Base-by-base conservation (phyloP, 805 yeast genomes). In the Ogataea chonburiensis region DNA sequence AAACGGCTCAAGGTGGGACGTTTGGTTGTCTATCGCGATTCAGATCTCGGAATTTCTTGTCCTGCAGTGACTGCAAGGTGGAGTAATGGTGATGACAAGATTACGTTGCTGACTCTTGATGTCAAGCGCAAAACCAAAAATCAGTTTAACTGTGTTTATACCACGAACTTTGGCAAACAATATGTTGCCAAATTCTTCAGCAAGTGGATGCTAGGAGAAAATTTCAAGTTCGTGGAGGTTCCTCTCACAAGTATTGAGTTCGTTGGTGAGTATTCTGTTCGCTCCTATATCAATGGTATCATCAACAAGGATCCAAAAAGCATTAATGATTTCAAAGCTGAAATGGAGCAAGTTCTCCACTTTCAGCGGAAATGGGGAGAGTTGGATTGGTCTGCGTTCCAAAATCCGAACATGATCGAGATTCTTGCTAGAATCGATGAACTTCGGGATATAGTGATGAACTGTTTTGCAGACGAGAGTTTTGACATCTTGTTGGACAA, bases 31-130 rank as follows among this genome's bases (percentile, higher is more conserved):
- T 86, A 65, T 56, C 68, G 76, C 42, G 81, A 79, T 51, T 36
- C 36, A 5, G 32, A 26, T 9, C 56, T 57, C 5, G 53, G 64
- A 5, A 55, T 58, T 11, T 46, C 70, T 1, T 56, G 64, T 31
- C 60, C 74, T 9, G 94, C 88, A 5, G 70, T 81, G 38, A 60
- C 81, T 17, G 64, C 74, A 24, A 76, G 68, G 52, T 42, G 69
- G 46, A 60, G 66, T 54, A 34, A 56, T 43, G 47, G 59, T 12
- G 52, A 56, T 36, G 45, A 60, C 21, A 44, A 48, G 1, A 48
- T 72, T 9, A 52, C 70, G 4, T 55, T 75, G 5, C 47, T 77
- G 36, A 63, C 71, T 0, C 74, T 76, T 48, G 60, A 71, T 41
- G 67, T 69, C 35, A 75, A 12, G 30, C 46, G 12, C 46, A 20